phyloP scores from a whole-genome alignment of 2,329 filamentous ascomycete genomes.

The Colletotrichum sp. region DNA sequence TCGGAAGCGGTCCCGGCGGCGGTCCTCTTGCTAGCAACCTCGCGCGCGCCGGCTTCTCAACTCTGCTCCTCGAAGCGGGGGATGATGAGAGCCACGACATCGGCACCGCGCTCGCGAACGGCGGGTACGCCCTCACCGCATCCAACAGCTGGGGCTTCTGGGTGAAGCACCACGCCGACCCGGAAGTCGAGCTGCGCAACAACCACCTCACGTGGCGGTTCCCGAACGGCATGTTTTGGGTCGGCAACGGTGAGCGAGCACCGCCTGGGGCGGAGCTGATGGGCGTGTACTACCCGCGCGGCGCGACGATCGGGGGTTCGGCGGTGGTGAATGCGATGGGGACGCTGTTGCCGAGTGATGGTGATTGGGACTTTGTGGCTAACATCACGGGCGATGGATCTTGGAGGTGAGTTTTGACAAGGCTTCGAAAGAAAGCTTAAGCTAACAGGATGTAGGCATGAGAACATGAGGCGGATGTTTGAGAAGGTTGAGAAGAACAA shows the following conservation, averaged over 20 bases:
- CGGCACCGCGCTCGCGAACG: neutral
- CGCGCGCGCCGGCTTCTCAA: slow-evolving; percentile 58
- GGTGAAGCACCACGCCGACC: neutral
- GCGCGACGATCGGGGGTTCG: slow-evolving; percentile 51
- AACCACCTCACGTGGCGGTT: slow-evolving; percentile 43
- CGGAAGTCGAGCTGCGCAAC: neutral
- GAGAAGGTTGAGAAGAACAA: slow-evolving; percentile 43
- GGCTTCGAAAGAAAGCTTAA: neutral
- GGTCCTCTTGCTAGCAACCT: slow-evolving; percentile 58
- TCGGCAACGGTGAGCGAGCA: slow-evolving; percentile 20
- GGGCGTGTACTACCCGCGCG: slow-evolving; percentile 51
- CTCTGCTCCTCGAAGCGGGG: slow-evolving; percentile 62
- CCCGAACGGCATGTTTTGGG: slow-evolving; percentile 36
- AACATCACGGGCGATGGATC: slow-evolving; percentile 62
- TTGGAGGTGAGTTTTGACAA: slow-evolving; percentile 43
- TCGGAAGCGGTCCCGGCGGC: slow-evolving; percentile 61
- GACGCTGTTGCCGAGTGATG: slow-evolving; percentile 59
- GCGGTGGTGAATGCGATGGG: slow-evolving; percentile 66
- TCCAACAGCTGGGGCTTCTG: slow-evolving; percentile 7
- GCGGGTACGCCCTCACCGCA: slow-evolving; percentile 21
- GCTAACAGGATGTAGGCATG: slow-evolving; percentile 28
- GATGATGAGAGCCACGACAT: slow-evolving; percentile 29
- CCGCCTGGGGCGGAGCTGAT: slow-evolving; percentile 42
- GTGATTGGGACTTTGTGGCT: slow-evolving; percentile 63
- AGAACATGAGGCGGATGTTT: slow-evolving; percentile 28